A percentile compares a stretch with the other conserved stretches of the same genome.
Conservation (phyloP, 73 alveolate genomes). For the Paramecium sexaurelia region DNA sequence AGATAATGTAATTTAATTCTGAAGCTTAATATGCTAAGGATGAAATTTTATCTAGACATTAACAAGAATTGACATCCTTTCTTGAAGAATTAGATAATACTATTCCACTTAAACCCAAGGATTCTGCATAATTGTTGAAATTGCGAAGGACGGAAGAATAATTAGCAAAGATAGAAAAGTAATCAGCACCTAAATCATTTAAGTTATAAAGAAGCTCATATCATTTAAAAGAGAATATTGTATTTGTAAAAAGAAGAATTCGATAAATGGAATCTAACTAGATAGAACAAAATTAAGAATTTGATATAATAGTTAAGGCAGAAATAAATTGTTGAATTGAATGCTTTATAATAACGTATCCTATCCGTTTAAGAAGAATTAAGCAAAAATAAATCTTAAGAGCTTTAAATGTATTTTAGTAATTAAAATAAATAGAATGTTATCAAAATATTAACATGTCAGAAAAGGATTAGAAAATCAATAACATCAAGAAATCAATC, state of each 20-base stretch:
- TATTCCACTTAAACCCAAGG: conserved; percentile 58
- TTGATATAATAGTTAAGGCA: neutral
- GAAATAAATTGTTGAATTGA: conserved; percentile 1
- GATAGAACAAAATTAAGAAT: neutral
- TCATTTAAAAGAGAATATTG: conserved; percentile 28
- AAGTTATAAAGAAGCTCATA: conserved; percentile 31
- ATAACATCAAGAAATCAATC: neutral
- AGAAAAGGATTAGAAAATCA: conserved; percentile 19
- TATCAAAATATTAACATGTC: neutral
- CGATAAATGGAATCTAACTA: conserved; percentile 18
- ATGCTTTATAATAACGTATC: conserved; percentile 21
- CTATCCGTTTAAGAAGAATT: neutral
- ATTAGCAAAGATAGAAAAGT: conserved; percentile 63
- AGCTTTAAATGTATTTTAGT: neutral
- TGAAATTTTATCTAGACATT: conserved; percentile 54
- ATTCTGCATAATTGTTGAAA: conserved; percentile 56
- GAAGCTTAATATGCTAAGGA: conserved; percentile 46
- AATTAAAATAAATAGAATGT: neutral
- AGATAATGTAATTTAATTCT: conserved; percentile 48
- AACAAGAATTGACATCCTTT: conserved; percentile 41
- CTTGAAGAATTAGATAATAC: conserved; percentile 57
- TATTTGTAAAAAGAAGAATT: neutral
- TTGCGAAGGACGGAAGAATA: conserved; percentile 63
- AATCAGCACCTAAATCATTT: neutral
- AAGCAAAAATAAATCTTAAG: neutral